phyloP scores from a whole-genome alignment of 192 early-diverging fungal species.

The Umbelopsis ramanniana region DNA sequence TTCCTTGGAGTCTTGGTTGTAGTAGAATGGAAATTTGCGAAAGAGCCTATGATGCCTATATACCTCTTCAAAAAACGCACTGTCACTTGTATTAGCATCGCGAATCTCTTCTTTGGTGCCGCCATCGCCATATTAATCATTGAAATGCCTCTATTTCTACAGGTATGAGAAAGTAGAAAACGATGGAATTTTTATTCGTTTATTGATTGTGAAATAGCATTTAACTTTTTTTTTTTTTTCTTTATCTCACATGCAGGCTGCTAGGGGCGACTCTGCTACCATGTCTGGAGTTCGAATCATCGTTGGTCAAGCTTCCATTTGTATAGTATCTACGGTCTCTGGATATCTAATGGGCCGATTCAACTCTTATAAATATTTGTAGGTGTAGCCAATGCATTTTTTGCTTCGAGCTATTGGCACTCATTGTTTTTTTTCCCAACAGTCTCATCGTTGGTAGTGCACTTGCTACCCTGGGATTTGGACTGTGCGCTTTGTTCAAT shows the following conservation, averaged over 20 bases:
- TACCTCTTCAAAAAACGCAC: conserved; percentile 63
- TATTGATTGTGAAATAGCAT: background rate
- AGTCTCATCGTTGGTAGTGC: conserved; percentile 55
- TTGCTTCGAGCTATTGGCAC: background rate
- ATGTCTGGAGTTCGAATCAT: conserved; percentile 42
- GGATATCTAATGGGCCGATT: conserved; percentile 33
- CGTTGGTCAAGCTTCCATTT: conserved; percentile 37
- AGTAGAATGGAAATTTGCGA: conserved; percentile 69
- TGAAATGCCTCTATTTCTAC: conserved; percentile 4
- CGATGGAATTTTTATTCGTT: no score
- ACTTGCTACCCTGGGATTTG: conserved; percentile 65
- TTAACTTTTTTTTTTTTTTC: no score
- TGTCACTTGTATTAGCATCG: conserved; percentile 57
- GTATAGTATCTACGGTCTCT: conserved; percentile 16
- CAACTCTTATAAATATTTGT: conserved; percentile 31
- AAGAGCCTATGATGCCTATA: conserved; percentile 77
- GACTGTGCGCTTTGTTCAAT: conserved; percentile 64
- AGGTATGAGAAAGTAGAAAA: background rate
- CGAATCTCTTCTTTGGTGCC: conserved; percentile 65
- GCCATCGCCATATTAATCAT: conserved; percentile 56
- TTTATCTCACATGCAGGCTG: background rate
- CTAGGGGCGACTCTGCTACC: conserved; percentile 58
- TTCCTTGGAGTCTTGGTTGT: conserved; percentile 60
- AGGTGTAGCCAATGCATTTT: background rate
- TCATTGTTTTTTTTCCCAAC: background rate